Percentiles rank a stretch among this genome's conserved stretches.
Evolutionary conservation across 2,329 filamentous ascomycete species (phyloP).

Genomic region (Talaromyces sp.): DNA sequence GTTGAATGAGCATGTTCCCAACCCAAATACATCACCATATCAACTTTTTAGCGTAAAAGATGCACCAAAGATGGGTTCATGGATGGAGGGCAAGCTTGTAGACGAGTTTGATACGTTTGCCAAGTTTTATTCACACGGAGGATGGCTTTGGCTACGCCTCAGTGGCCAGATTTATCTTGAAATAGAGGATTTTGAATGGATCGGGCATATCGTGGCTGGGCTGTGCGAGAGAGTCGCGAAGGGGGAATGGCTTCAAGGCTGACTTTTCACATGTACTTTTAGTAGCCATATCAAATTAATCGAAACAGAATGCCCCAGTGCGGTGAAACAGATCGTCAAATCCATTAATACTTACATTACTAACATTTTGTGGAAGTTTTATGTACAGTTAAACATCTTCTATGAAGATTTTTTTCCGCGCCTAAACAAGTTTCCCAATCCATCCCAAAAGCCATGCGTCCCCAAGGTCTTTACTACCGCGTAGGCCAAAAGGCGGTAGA

Average conservation of each 20-base stretch:
- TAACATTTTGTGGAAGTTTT: background rate
- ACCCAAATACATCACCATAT: slow-evolving; percentile 9
- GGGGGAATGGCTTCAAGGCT: slow-evolving; percentile 27
- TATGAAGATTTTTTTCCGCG: background rate
- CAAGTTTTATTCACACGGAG: slow-evolving; percentile 55
- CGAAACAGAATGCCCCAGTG: background rate
- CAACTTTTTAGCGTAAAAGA: slow-evolving; percentile 35
- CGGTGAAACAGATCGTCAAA: background rate
- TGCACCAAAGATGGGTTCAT: slow-evolving; percentile 44
- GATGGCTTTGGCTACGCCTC: slow-evolving; percentile 63
- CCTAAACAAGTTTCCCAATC: background rate
- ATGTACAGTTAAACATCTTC: background rate
- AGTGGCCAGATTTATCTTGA: slow-evolving; percentile 85
- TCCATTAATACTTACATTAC: background rate
- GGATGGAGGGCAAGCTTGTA: slow-evolving; percentile 52
- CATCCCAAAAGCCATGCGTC: slow-evolving; percentile 13
- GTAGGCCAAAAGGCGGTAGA: slow-evolving; percentile 55
- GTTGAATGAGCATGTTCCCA: slow-evolving; percentile 10
- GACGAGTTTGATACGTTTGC: slow-evolving; percentile 66
- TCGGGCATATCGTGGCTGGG: slow-evolving; percentile 52
- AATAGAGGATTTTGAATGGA: slow-evolving; percentile 68
- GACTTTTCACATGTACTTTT: background rate
- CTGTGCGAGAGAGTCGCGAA: slow-evolving; percentile 48
- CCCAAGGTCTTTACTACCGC: slow-evolving; percentile 25
- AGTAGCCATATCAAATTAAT: background rate